These are phyloP conservation scores for Wallacemonas sp. DNA, from an alignment of 208 protist species.

Conservation along the genomic window DNA sequence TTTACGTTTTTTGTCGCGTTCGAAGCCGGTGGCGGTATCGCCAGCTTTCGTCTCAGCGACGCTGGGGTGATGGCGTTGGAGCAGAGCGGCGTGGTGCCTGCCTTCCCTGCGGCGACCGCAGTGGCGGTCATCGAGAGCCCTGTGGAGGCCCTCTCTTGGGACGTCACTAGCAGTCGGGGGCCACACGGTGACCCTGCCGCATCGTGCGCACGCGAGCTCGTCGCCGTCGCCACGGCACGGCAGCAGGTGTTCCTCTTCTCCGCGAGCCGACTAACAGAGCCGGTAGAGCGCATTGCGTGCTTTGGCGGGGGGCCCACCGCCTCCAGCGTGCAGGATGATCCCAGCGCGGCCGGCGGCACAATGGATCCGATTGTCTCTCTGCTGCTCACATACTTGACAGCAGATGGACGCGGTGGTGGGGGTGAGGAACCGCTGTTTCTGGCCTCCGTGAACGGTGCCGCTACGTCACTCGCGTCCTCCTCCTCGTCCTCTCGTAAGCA, in stretches of 20 bases:
- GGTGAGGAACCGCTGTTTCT: not conserved
- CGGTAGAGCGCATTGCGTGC: slow-evolving; percentile 67
- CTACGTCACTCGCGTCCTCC: slow-evolving; percentile 3
- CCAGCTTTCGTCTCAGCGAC: slow-evolving; percentile 71
- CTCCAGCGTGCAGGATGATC: not conserved
- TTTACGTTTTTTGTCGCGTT: slow-evolving; percentile 59
- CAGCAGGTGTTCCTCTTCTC: slow-evolving; percentile 75
- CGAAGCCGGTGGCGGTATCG: slow-evolving; percentile 62
- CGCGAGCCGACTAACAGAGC: slow-evolving; percentile 54
- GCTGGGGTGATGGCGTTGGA: slow-evolving; percentile 57
- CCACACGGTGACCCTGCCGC: too few relatives aligned
- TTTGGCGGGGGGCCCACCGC: not conserved
- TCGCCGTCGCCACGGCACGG: slow-evolving; percentile 62
- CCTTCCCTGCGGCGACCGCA: slow-evolving; percentile 56
- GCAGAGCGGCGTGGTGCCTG: slow-evolving; percentile 60
- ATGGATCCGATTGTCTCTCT: slow-evolving; percentile 56
- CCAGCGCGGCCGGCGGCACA: not conserved
- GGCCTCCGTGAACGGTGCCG: too few relatives aligned
- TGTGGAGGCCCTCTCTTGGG: slow-evolving; percentile 27
- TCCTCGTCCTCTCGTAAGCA: slow-evolving; percentile 17
- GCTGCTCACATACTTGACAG: slow-evolving; percentile 69
- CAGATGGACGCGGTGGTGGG: slow-evolving; percentile 9
- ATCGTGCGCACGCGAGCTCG: slow-evolving; percentile 56
- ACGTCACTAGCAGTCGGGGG: too few relatives aligned
- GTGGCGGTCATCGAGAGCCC: slow-evolving; percentile 62